phyloP scores from a whole-genome alignment of 495 filamentous ascomycete genomes.

The Aspergillus asperescens region DNA sequence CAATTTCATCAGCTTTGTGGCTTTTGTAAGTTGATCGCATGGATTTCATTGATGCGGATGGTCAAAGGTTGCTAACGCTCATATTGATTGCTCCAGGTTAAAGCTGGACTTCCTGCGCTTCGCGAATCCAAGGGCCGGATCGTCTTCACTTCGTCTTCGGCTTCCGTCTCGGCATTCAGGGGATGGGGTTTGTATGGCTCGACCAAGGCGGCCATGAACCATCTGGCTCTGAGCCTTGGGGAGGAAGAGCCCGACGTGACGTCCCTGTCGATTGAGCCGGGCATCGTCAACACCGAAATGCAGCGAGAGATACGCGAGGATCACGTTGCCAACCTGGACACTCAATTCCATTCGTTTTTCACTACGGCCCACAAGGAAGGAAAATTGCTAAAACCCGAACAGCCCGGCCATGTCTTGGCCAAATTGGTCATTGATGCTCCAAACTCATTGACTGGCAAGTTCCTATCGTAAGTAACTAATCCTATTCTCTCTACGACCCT shows the following conservation, averaged over 20 bases:
- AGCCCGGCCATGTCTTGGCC: slow-evolving; percentile 82
- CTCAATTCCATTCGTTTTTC: slow-evolving; percentile 64
- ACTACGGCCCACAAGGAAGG: slow-evolving; percentile 62
- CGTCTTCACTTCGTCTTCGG: slow-evolving; percentile 71
- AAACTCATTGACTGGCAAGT: slow-evolving; percentile 65
- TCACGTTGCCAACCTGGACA: slow-evolving; percentile 59
- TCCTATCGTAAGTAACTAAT: slow-evolving; percentile 55
- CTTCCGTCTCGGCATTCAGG: slow-evolving; percentile 60
- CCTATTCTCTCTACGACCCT: not conserved
- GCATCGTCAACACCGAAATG: slow-evolving; percentile 91
- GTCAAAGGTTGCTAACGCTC: no score
- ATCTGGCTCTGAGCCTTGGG: slow-evolving; percentile 65
- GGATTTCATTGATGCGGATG: no score
- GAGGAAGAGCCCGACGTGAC: slow-evolving; percentile 76
- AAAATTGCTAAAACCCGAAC: slow-evolving; percentile 70
- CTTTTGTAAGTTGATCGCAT: no score
- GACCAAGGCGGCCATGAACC: slow-evolving; percentile 85
- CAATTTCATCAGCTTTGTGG: slow-evolving; percentile 77
- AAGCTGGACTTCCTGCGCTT: slow-evolving; percentile 67
- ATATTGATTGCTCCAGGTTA: no score
- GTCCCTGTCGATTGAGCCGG: slow-evolving; percentile 67
- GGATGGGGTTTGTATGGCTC: slow-evolving; percentile 80
- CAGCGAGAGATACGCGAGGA: slow-evolving; percentile 73
- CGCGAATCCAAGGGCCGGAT: slow-evolving; percentile 63
- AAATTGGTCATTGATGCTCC: slow-evolving; percentile 60